A percentile compares a stretch with the other conserved stretches of the same genome.
Evolutionary conservation across 2,329 filamentous ascomycete genomes (phyloP).

Genomic region (Gliomastix tumulicola): DNA sequence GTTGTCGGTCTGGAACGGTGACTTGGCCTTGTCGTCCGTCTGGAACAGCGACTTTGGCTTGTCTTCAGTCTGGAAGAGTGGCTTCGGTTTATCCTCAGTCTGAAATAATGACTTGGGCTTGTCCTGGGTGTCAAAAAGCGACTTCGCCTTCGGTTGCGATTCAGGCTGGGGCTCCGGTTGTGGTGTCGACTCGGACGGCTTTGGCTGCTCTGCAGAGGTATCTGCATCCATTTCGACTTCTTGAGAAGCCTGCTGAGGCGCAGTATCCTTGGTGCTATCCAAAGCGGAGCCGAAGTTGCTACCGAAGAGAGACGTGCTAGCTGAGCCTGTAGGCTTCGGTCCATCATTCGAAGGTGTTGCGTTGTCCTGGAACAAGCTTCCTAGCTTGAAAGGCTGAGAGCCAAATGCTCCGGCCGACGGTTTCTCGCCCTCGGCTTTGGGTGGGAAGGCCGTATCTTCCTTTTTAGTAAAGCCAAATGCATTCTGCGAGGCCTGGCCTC

Average conservation of each 20-base stretch:
- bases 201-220: constrained; percentile 21
- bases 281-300: constrained; percentile 53
- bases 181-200: no score
- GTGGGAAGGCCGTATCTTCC: constrained; percentile 11
- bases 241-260: constrained; percentile 27
- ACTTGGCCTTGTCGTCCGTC: no score
- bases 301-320: constrained; percentile 51
- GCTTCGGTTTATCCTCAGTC: no score
- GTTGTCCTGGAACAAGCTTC: constrained; percentile 61
- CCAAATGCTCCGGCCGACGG: constrained; percentile 30
- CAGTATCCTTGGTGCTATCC: constrained; percentile 33
- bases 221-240: constrained; percentile 46
- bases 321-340: constrained; percentile 34
- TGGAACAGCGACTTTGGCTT: no score
- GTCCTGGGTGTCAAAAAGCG: no score
- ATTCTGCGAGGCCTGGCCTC: constrained; percentile 4
- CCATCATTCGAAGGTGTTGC: constrained; percentile 52
- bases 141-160: no score
- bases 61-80: no score
- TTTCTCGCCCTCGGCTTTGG: constrained; percentile 13
- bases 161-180: constrained; percentile 27
- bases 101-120: no score
- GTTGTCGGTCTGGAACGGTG: no score
- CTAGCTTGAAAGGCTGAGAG: constrained; percentile 57
- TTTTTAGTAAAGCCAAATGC: constrained; percentile 16